Conservation (phyloP, 257 asterid genomes). For the Gynochthodes officinalis region DNA sequence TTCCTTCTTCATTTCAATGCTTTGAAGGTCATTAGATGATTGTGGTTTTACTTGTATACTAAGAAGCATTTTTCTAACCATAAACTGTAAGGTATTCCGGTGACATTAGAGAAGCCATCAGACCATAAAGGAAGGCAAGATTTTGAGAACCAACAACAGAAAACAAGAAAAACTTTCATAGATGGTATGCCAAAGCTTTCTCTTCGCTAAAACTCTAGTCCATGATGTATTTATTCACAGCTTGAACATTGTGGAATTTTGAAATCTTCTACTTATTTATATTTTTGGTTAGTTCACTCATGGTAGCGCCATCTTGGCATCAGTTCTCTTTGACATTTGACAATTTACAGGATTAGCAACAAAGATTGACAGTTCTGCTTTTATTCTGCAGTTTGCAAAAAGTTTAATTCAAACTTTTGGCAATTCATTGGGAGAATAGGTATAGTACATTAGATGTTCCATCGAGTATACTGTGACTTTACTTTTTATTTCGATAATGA, state of each 20-base stretch:
- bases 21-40: conserved; percentile 3
- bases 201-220: neutral
- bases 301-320: too few species aligned
- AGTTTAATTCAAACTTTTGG: conserved; percentile 25
- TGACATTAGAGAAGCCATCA: neutral
- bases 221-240: neutral
- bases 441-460: neutral
- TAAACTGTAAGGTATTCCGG: neutral
- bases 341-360: too few species aligned
- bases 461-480: neutral
- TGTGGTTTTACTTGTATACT: neutral
- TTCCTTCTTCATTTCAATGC: neutral
- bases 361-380: conserved; percentile 9
- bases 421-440: conserved; percentile 22
- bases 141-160: conserved; percentile 10
- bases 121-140: neutral
- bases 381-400: conserved; percentile 19
- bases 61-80: neutral
- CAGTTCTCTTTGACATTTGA: too few species aligned
- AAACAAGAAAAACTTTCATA: neutral
- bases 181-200: conserved; percentile 4
- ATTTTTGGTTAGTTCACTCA: neutral
- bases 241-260: neutral
- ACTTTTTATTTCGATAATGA: too few species aligned
- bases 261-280: too few species aligned